Evolutionary conservation across 1,139 yeast species (phyloP).

Genomic region (Candida freyschussii): DNA sequence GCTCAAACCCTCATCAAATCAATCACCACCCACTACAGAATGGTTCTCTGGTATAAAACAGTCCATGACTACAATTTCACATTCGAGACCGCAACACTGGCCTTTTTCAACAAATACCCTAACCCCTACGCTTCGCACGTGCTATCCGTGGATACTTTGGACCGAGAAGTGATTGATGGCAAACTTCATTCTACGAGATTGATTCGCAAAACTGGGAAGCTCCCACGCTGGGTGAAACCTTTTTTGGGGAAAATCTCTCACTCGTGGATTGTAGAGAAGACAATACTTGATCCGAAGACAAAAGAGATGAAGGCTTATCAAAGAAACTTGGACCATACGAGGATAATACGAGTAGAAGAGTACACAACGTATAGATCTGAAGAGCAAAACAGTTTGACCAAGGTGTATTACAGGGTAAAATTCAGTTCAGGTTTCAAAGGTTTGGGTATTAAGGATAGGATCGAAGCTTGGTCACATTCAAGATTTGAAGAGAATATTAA

Average conservation of each 20-base stretch:
- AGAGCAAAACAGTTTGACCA: slow-evolving; percentile 31
- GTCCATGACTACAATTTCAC: slow-evolving; percentile 55
- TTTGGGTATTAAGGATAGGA: slow-evolving; percentile 62
- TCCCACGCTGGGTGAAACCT: slow-evolving; percentile 78
- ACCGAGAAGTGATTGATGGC: slow-evolving; percentile 57
- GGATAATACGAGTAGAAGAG: slow-evolving; percentile 78
- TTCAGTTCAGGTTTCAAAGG: slow-evolving; percentile 64
- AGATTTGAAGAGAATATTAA: slow-evolving; percentile 64
- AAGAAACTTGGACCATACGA: slow-evolving; percentile 81
- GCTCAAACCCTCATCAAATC: no score
- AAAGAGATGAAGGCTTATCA: slow-evolving; percentile 65
- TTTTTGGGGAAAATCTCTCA: slow-evolving; percentile 69
- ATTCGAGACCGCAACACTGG: slow-evolving; percentile 70
- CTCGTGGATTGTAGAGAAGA: slow-evolving; percentile 81
- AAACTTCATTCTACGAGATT: slow-evolving; percentile 68
- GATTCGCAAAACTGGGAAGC: slow-evolving; percentile 72
- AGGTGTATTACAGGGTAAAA: slow-evolving; percentile 50
- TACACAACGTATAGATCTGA: slow-evolving; percentile 47
- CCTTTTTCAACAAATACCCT: slow-evolving; percentile 82
- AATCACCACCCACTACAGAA: slow-evolving; percentile 24
- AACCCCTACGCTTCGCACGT: slow-evolving; percentile 93
- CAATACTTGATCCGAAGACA: slow-evolving; percentile 62
- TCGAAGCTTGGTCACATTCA: slow-evolving; percentile 78
- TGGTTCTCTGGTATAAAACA: slow-evolving; percentile 66
- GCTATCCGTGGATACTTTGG: slow-evolving; percentile 73